Conservation (phyloP, 768 basidiomycete genomes). For the Suillus variegatus region DNA sequence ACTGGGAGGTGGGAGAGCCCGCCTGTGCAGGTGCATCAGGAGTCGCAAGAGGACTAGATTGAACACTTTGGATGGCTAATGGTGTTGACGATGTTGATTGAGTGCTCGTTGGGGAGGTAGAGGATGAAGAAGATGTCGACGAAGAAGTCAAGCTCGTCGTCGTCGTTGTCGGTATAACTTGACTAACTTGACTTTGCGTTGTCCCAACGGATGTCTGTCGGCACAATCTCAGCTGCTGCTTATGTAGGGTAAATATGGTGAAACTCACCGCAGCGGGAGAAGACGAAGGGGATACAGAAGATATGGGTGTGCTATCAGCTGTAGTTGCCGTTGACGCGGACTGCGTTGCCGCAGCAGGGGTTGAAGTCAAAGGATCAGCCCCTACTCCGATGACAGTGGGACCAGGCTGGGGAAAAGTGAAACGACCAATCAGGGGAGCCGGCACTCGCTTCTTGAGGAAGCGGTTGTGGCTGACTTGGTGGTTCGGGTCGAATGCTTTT, state of each 20-base stretch:
- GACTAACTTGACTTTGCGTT: constrained; percentile 14
- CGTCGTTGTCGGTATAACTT: constrained; percentile 16
- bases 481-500: constrained; percentile 41
- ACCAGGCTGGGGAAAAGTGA: constrained; percentile 15
- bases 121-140: constrained; percentile 16
- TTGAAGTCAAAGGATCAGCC: constrained; percentile 26
- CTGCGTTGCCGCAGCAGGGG: constrained; percentile 14
- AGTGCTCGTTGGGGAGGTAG: constrained; percentile 15
- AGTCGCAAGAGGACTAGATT: constrained; percentile 23
- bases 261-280: constrained; percentile 23
- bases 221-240: background rate
- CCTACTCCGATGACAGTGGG: constrained; percentile 37
- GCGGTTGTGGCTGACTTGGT: constrained; percentile 61
- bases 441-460: constrained; percentile 68
- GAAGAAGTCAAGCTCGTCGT: constrained; percentile 17
- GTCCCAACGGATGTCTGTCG: constrained; percentile 4
- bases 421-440: constrained; percentile 14
- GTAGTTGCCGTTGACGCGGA: constrained; percentile 10
- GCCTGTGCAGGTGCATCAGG: constrained; percentile 35
- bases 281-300: constrained; percentile 17
- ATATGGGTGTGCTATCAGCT: constrained; percentile 13
- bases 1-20: constrained; percentile 58
- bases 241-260: background rate
- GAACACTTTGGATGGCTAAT: constrained; percentile 12
- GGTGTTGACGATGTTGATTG: constrained; percentile 16